These are phyloP conservation scores for Protomyces lactucae-debilis DNA, from an alignment of 1,139 yeast species.

Conservation along the genomic window DNA sequence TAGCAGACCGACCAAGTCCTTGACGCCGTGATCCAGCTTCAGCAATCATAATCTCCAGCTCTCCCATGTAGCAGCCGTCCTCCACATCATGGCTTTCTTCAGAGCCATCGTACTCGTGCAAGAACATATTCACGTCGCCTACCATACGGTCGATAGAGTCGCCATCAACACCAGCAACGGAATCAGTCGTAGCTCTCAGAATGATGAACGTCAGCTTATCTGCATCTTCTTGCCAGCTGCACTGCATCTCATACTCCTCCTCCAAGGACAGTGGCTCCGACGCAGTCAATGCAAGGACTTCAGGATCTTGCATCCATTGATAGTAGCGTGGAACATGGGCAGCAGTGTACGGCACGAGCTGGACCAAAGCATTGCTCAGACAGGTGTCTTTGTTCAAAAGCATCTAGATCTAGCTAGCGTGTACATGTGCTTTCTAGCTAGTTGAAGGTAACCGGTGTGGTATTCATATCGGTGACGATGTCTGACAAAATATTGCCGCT, in stretches of 20 bases:
- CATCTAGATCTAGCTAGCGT: neutral
- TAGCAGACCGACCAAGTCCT: conserved; percentile 25
- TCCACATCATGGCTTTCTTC: conserved; percentile 1
- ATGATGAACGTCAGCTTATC: conserved; percentile 28
- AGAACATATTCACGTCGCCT: conserved; percentile 28
- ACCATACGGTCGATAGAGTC: conserved; percentile 10
- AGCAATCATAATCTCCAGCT: conserved; percentile 29
- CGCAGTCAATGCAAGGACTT: conserved; percentile 18
- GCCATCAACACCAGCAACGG: neutral
- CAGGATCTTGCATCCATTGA: conserved; percentile 26
- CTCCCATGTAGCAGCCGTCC: conserved; percentile 1
- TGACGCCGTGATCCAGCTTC: conserved; percentile 15
- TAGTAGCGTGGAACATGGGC: conserved; percentile 23
- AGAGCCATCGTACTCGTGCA: conserved; percentile 2
- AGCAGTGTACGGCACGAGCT: conserved; percentile 17
- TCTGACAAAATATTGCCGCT: neutral
- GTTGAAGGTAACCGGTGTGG: conserved; percentile 5
- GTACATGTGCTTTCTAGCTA: neutral
- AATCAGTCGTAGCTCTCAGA: neutral
- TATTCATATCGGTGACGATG: neutral
- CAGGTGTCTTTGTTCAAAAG: conserved; percentile 5
- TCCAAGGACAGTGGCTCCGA: conserved; percentile 26
- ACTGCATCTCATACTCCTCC: conserved; percentile 28
- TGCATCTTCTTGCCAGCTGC: conserved; percentile 20
- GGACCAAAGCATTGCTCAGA: neutral